Percentiles rank a stretch among this genome's conserved stretches.
Evolutionary conservation across 768 basidiomycete species (phyloP).

Genomic region (Lactifluus pinguis): DNA sequence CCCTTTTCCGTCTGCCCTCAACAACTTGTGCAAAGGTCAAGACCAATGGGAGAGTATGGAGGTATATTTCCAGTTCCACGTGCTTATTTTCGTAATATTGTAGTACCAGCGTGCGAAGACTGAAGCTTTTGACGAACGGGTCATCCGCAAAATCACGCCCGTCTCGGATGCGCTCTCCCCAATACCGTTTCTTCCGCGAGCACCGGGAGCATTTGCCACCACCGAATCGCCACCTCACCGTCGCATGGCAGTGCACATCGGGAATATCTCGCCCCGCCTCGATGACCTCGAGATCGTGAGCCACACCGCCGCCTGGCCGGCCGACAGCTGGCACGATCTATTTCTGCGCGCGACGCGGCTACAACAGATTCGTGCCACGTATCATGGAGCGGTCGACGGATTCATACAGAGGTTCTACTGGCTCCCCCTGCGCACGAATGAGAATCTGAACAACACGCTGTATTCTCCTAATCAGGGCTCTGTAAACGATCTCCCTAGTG

Average conservation of each 20-base stretch:
- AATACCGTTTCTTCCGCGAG: background rate
- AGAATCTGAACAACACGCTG: background rate
- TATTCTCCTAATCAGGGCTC: background rate
- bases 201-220: background rate
- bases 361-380: background rate
- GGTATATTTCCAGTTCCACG: background rate
- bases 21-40: background rate
- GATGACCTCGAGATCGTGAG: background rate
- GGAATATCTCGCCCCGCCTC: background rate
- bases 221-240: background rate
- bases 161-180: background rate
- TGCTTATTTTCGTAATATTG: too few relatives aligned
- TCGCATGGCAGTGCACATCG: background rate
- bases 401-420: background rate
- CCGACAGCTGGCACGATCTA: background rate
- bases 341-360: conserved; percentile 2
- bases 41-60: background rate
- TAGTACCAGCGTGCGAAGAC: too few relatives aligned
- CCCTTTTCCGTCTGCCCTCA: background rate
- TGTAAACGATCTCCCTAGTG: background rate
- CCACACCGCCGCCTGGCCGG: background rate
- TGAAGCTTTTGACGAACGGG: background rate
- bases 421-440: too few relatives aligned
- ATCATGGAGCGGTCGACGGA: conserved; percentile 1
- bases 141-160: background rate